Evolutionary conservation across 768 basidiomycete genomes (phyloP).

Genomic region (Lactarius trivialis): DNA sequence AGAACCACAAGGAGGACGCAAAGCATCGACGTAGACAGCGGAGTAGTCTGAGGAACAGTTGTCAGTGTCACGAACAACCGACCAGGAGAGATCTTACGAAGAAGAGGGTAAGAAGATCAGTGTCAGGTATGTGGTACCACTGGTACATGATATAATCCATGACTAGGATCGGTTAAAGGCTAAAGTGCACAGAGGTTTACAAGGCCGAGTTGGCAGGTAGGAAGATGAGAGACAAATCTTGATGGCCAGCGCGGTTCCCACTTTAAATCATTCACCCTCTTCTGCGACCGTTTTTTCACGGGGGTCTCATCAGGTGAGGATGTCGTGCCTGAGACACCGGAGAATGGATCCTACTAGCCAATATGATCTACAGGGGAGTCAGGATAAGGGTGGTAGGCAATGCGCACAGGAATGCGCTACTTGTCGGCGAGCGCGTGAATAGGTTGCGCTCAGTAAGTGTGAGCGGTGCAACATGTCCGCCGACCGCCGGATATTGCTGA

Average conservation of each 20-base stretch:
- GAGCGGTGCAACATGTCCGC: background rate
- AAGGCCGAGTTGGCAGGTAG: background rate
- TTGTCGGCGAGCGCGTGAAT: background rate
- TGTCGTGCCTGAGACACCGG: too few relatives aligned
- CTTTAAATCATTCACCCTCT: background rate
- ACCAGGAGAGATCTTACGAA: background rate
- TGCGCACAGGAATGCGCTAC: background rate
- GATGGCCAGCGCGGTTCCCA: background rate
- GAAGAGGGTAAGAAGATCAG: background rate
- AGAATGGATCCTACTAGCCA: too few relatives aligned
- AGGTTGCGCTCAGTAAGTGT: too few relatives aligned
- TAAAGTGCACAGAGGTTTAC: slow-evolving; percentile 5
- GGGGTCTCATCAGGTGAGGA: background rate
- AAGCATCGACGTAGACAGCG: background rate
- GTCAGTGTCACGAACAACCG: too few relatives aligned
- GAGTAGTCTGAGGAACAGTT: background rate
- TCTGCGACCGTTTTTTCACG: background rate
- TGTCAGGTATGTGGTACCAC: slow-evolving; percentile 5
- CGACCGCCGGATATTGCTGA: background rate
- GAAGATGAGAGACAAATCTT: background rate
- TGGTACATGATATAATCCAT: slow-evolving; percentile 2
- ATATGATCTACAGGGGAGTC: too few relatives aligned
- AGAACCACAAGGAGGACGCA: background rate
- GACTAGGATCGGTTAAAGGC: background rate
- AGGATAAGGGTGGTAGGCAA: background rate